Percentiles rank a stretch among this genome's conserved stretches.
phyloP scores from a whole-genome alignment of 192 early-diverging fungal species.

The Backusella morwellensis region DNA sequence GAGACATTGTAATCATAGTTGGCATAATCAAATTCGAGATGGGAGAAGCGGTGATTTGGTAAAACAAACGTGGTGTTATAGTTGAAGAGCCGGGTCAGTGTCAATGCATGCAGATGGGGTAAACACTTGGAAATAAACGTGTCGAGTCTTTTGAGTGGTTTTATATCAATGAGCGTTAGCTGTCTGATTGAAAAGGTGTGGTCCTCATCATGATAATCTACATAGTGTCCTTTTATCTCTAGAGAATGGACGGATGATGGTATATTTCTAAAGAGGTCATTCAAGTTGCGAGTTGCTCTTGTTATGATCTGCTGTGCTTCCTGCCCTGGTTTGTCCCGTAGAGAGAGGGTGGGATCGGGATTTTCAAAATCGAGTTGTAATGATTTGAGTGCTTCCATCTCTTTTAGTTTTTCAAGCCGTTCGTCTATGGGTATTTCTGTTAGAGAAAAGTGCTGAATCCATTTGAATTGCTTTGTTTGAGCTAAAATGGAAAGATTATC shows the following conservation, averaged over 20 bases:
- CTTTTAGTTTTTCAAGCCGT: background rate
- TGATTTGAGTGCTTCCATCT: background rate
- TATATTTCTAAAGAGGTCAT: background rate
- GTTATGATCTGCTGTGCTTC: background rate
- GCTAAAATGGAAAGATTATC: background rate
- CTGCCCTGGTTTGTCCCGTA: no score
- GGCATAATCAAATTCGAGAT: background rate
- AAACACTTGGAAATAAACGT: background rate
- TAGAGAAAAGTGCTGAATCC: background rate
- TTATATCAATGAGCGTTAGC: background rate
- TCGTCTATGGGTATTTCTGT: background rate
- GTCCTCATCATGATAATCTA: background rate
- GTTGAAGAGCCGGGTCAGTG: background rate
- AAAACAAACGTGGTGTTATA: background rate
- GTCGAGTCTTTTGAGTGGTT: background rate
- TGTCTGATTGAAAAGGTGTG: background rate
- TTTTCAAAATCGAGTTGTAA: background rate
- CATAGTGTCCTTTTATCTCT: background rate
- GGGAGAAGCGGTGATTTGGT: background rate
- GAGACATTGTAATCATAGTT: background rate
- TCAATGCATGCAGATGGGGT: background rate
- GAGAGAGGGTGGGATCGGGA: background rate
- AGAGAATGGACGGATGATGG: background rate
- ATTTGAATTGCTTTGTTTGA: background rate
- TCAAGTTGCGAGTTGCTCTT: background rate